Percentiles rank a stretch among this genome's conserved stretches.
Evolutionary conservation across 2,329 filamentous ascomycete species (phyloP).

Genomic region (Hymenoscyphus fraxineus): DNA sequence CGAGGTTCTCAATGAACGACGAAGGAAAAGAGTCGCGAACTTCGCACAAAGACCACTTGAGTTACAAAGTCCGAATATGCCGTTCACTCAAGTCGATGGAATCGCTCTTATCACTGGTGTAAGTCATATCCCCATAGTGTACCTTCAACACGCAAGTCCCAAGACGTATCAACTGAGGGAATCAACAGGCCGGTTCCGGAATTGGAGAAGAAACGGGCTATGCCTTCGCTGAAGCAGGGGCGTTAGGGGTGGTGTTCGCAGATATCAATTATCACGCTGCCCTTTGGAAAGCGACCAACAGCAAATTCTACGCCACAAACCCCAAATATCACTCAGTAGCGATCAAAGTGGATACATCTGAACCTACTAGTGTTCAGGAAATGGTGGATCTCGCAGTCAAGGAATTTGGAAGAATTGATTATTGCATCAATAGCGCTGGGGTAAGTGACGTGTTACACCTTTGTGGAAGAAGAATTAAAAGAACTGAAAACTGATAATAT

Average conservation of each 20-base stretch:
- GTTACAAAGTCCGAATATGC: neutral
- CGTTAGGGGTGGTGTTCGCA: slow-evolving; percentile 26
- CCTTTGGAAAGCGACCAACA: slow-evolving; percentile 25
- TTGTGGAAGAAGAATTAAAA: too few species aligned
- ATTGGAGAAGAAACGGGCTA: slow-evolving; percentile 6
- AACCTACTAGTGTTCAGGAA: too few species aligned
- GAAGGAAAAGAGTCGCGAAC: too few species aligned
- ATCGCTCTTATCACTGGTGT: slow-evolving; percentile 7
- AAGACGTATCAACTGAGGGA: neutral
- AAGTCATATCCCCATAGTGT: neutral
- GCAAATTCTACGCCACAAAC: slow-evolving; percentile 27
- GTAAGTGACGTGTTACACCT: too few species aligned
- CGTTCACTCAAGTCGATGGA: neutral
- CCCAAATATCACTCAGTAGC: slow-evolving; percentile 26
- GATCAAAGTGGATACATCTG: slow-evolving; percentile 25
- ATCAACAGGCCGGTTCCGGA: slow-evolving; percentile 1
- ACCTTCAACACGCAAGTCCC: too few species aligned
- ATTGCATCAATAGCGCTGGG: too few species aligned
- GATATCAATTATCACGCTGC: slow-evolving; percentile 27
- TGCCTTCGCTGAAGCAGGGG: slow-evolving; percentile 6
- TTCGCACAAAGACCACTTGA: neutral
- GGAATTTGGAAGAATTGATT: too few species aligned
- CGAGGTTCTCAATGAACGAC: too few species aligned
- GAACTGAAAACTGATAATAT: too few species aligned
- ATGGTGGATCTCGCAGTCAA: too few species aligned